Conservation (phyloP, 73 alveolate species). For the Paraurostyla sp. region DNA sequence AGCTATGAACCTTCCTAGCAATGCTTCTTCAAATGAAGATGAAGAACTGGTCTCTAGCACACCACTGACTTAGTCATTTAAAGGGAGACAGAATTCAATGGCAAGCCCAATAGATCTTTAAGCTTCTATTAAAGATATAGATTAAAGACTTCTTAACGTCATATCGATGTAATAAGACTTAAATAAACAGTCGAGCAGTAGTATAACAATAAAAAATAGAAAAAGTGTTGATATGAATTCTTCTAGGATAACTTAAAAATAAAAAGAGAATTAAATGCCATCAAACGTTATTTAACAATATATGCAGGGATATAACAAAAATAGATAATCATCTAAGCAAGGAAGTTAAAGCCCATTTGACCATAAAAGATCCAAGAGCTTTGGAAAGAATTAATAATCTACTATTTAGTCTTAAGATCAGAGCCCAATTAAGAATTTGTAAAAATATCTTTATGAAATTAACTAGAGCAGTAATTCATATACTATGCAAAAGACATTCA, state of each 20-base stretch:
- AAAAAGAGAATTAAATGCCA: neutral
- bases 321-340: neutral
- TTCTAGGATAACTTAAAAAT: neutral
- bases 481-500: neutral
- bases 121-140: neutral
- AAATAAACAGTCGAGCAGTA: neutral
- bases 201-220: neutral
- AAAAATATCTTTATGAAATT: neutral
- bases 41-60: no score
- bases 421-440: no score
- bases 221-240: neutral
- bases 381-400: neutral
- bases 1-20: neutral
- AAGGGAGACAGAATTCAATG: no score
- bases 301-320: neutral
- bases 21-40: neutral
- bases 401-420: neutral
- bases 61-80: no score
- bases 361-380: neutral
- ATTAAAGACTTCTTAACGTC: neutral
- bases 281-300: neutral
- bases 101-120: neutral
- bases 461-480: neutral
- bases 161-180: neutral
- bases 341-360: neutral